These are phyloP conservation scores for Ceratobasidium papillatum DNA, from an alignment of 1,284 basidiomycete genomes.

Conservation along the genomic window DNA sequence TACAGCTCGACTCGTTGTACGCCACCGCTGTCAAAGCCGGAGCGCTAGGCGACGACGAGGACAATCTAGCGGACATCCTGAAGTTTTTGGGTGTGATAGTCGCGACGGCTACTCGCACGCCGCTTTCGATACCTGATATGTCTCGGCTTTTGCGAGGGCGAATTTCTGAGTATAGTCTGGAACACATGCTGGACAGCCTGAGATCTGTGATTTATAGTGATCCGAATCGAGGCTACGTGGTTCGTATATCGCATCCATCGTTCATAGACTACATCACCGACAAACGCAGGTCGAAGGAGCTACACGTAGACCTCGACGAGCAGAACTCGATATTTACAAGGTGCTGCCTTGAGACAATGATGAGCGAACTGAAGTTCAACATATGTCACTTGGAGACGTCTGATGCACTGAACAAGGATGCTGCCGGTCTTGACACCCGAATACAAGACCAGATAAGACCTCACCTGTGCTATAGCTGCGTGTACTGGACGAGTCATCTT, in stretches of 20 bases:
- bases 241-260: slow-evolving; percentile 34
- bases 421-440: neutral
- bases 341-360: slow-evolving; percentile 22
- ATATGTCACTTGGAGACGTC: slow-evolving; percentile 17
- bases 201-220: slow-evolving; percentile 24
- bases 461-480: slow-evolving; percentile 18
- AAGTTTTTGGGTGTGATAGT: neutral
- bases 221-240: neutral
- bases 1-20: slow-evolving; percentile 22
- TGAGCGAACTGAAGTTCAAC: slow-evolving; percentile 1
- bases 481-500: slow-evolving; percentile 29
- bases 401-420: slow-evolving; percentile 9
- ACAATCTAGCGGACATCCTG: neutral
- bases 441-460: neutral
- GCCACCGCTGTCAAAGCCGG: neutral
- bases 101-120: neutral
- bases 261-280: slow-evolving; percentile 34
- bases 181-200: neutral
- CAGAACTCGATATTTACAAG: neutral
- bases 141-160: neutral
- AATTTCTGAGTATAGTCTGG: neutral
- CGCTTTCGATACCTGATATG: neutral
- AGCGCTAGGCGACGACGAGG: neutral
- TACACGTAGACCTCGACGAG: neutral
- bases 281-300: neutral